Base-by-base conservation (phyloP, 345 rosid genomes). In the Moringa oleifera region DNA sequence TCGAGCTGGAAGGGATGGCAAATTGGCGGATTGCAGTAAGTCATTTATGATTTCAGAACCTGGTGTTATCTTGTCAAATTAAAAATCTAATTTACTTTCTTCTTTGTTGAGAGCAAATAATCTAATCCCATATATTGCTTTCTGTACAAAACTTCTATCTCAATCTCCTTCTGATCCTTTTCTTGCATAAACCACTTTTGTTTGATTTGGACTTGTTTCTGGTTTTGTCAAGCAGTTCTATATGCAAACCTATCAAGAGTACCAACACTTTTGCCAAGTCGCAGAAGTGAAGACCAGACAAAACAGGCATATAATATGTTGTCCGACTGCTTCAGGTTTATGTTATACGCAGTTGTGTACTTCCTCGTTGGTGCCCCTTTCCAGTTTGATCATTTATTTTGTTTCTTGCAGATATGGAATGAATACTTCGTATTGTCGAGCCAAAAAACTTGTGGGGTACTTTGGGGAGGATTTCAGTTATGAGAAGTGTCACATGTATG, bases 1-100 rank as follows among this genome's bases (percentile, higher is more conserved):
- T 55, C 96, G 97, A 77, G 94, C 96, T 71, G 96, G 98, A 80
- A 85, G 98, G 70, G 98, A 91, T 73, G 96, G 96, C 24, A 78
- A 87, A 69, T 70, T 79, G 66, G 87, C 98, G 49, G 89, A 89
- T 59, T 91, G 98, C 61, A 73, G 98, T 89, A 69, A 78, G 96
- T 53, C 61, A 22, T 58, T 67, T 36, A 20, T 56, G 6, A 21
- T 16, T 67, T 60, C 20, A 17, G 58, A 47, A 60, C 37, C 19
- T 51, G 25, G 25, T 58, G 25, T 23, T 7, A 45, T 51, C 11
- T 31, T 7, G 37, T 24, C 18, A 33, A 33, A 33, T 33, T 33
- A 33, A 25, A 23, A 19, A 9, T n/a, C 41, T 52, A 19, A 21
- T 51, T 1, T 31, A 24, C 7, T 68, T 73, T 41, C 52, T 22